Conservation (phyloP, 306 rosid genomes). For the Acacia acuminata region DNA sequence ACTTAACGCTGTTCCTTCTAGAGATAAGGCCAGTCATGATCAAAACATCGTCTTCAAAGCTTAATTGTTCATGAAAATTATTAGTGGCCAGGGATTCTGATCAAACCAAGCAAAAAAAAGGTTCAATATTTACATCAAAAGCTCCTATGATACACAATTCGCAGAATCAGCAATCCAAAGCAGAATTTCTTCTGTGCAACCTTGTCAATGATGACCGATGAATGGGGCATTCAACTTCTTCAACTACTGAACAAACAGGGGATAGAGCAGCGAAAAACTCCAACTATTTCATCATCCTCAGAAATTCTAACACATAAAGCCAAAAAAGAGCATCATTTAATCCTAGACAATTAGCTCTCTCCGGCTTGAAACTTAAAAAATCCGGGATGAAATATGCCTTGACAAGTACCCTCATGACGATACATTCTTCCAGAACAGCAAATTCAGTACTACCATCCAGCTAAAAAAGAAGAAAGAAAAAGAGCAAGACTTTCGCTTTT, state of each 20-base stretch:
- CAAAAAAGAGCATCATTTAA: slow-evolving; percentile 2
- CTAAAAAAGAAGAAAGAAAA: slow-evolving; percentile 1
- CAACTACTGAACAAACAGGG: slow-evolving; percentile 23
- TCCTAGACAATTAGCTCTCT: slow-evolving; percentile 3
- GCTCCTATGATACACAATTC: slow-evolving; percentile 42
- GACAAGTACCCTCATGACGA: slow-evolving; percentile 9
- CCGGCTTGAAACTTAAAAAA: background rate
- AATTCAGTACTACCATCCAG: slow-evolving; percentile 7
- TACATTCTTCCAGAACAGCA: slow-evolving; percentile 7
- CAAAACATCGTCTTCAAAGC: slow-evolving; percentile 18
- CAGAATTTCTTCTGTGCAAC: slow-evolving; percentile 30
- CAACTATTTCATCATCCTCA: slow-evolving; percentile 31
- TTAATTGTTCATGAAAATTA: slow-evolving; percentile 16
- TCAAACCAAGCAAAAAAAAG: slow-evolving; percentile 42
- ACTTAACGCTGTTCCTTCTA: slow-evolving; percentile 32
- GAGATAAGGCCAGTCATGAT: slow-evolving; percentile 33
- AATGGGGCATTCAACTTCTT: slow-evolving; percentile 38
- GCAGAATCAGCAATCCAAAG: slow-evolving; percentile 30
- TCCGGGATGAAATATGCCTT: slow-evolving; percentile 1
- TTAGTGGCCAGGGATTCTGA: slow-evolving; percentile 30
- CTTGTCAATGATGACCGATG: slow-evolving; percentile 32
- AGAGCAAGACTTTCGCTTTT: slow-evolving; percentile 29
- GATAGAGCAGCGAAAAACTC: background rate
- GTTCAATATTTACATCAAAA: slow-evolving; percentile 42
- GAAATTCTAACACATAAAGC: background rate